Percentiles rank a stretch among this genome's conserved stretches.
Conservation (phyloP, 1,139 yeast genomes). For the Yamadazyma friedrichii region DNA sequence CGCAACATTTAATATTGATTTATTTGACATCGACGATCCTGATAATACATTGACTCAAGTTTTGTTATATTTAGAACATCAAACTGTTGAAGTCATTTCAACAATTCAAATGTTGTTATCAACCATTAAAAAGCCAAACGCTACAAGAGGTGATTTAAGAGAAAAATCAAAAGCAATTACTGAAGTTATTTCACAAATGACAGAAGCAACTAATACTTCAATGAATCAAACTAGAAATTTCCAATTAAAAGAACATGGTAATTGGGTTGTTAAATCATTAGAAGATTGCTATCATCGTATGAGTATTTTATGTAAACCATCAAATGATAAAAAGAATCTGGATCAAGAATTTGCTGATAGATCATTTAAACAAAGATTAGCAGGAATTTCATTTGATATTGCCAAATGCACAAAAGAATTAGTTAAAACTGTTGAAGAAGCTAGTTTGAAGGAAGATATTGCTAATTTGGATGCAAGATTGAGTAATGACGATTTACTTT, state of each 20-base stretch:
- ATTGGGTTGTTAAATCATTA: slow-evolving; percentile 83
- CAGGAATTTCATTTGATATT: slow-evolving; percentile 93
- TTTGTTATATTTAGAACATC: slow-evolving; percentile 84
- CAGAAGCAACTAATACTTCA: slow-evolving; percentile 83
- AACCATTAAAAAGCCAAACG: slow-evolving; percentile 73
- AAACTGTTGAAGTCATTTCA: slow-evolving; percentile 87
- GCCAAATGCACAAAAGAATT: slow-evolving; percentile 95
- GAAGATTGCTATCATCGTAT: slow-evolving; percentile 84
- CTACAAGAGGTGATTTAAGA: slow-evolving; percentile 73
- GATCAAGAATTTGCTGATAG: slow-evolving; percentile 79
- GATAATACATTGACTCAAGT: slow-evolving; percentile 86
- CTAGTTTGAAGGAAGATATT: slow-evolving; percentile 80
- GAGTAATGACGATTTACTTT: slow-evolving; percentile 38
- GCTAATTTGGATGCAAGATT: slow-evolving; percentile 49
- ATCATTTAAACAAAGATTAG: slow-evolving; percentile 86
- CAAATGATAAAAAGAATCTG: slow-evolving; percentile 33
- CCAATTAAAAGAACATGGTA: slow-evolving; percentile 84
- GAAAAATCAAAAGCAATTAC: slow-evolving; percentile 73
- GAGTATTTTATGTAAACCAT: slow-evolving; percentile 58
- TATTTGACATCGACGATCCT: slow-evolving; percentile 78
- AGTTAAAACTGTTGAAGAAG: slow-evolving; percentile 94
- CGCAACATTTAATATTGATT: slow-evolving; percentile 63
- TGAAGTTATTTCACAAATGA: slow-evolving; percentile 79
- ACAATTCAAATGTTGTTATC: slow-evolving; percentile 81
- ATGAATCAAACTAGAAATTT: slow-evolving; percentile 87